Percentiles rank a stretch among this genome's conserved stretches.
These are phyloP conservation scores for Pezicula rhizophila DNA, from an alignment of 2,329 filamentous ascomycete genomes.

Conservation along the genomic window DNA sequence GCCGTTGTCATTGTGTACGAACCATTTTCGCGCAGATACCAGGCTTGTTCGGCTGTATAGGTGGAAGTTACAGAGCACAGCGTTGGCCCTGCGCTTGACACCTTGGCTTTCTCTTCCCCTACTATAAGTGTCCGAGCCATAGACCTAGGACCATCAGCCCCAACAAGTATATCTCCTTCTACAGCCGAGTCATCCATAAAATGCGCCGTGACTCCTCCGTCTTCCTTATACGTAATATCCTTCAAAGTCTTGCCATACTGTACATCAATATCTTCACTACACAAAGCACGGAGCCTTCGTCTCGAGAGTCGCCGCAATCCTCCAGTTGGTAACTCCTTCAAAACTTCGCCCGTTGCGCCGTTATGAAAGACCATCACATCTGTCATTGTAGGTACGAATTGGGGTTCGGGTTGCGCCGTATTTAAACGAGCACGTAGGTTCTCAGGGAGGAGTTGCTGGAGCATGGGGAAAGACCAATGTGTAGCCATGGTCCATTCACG, in stretches of 20 bases:
- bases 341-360: background rate
- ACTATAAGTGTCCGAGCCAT: conserved; percentile 21
- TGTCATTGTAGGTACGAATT: background rate
- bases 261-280: conserved; percentile 25
- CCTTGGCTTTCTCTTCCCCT: conserved; percentile 20
- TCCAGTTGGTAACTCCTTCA: background rate
- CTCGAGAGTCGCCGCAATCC: background rate
- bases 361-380: background rate
- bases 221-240: conserved; percentile 25
- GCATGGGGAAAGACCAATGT: conserved; percentile 11
- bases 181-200: conserved; percentile 25
- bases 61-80: conserved; percentile 35
- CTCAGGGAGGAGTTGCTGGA: conserved; percentile 8
- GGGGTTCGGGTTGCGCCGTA: conserved; percentile 9
- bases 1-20: conserved; percentile 35
- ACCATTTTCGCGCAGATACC: conserved; percentile 30
- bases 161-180: conserved; percentile 23
- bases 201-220: conserved; percentile 20
- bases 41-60: conserved; percentile 33
- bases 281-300: background rate
- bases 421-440: conserved; percentile 7
- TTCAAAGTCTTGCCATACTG: conserved; percentile 31
- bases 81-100: conserved; percentile 33
- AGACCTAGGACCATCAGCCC: conserved; percentile 27
- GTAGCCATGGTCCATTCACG: conserved; percentile 15